Conservation (phyloP, 345 rosid species). For the Acer negundo region DNA sequence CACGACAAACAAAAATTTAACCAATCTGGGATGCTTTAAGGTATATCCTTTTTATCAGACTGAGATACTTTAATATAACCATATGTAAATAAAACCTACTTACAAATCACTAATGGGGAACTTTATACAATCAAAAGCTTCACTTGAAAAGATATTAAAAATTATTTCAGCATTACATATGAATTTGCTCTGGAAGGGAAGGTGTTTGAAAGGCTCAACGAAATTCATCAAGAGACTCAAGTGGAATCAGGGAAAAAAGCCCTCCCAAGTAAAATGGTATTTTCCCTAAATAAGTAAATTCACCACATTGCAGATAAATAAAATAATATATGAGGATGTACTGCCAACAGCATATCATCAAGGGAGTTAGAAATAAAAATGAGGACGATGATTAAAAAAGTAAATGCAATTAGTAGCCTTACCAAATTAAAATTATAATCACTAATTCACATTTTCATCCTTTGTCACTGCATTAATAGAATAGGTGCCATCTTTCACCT, state of each 20-base stretch:
- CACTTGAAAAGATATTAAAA: background rate
- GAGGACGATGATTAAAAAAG: background rate
- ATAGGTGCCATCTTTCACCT: background rate
- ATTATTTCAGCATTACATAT: background rate
- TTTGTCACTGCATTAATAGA: background rate
- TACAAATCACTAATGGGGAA: background rate
- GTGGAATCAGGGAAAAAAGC: background rate
- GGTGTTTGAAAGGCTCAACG: background rate
- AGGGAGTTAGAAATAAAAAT: background rate
- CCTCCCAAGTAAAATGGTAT: background rate
- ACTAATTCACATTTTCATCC: background rate
- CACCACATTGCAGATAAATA: background rate
- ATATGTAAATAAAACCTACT: background rate
- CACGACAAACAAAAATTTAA: background rate
- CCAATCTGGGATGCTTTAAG: background rate
- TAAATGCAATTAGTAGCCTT: background rate
- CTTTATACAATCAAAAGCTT: background rate
- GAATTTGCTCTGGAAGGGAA: background rate
- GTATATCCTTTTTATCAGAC: no score
- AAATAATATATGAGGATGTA: background rate
- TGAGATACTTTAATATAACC: background rate
- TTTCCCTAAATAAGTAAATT: background rate
- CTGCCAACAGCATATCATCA: background rate
- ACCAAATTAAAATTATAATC: background rate
- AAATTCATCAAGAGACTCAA: background rate